A percentile compares a stretch with the other conserved stretches of the same genome.
Conservation (phyloP, 2,329 filamentous ascomycete species). For the Arthrobotrys sphaeroides region DNA sequence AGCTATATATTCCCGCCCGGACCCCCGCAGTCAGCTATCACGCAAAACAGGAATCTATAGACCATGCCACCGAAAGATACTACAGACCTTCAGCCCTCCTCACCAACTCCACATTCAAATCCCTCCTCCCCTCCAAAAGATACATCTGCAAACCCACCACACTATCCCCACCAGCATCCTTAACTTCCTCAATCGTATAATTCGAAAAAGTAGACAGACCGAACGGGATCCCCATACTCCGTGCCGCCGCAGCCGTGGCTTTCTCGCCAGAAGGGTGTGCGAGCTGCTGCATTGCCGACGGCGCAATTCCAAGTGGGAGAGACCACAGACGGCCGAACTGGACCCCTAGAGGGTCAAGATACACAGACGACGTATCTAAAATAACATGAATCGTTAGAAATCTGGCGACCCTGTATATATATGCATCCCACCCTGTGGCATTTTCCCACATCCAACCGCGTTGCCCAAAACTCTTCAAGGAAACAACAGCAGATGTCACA, state of each 20-base stretch:
- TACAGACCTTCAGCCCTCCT: slow-evolving; percentile 65
- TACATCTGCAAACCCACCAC: slow-evolving; percentile 38
- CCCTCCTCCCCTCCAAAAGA: slow-evolving; percentile 27
- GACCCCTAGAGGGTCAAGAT: background rate
- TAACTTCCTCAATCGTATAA: slow-evolving; percentile 35
- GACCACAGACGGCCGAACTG: slow-evolving; percentile 52
- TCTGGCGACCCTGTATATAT: too few species aligned
- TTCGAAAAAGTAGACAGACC: slow-evolving; percentile 40
- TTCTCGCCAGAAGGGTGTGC: slow-evolving; percentile 67
- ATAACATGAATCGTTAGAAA: too few species aligned
- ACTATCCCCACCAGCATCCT: slow-evolving; percentile 24
- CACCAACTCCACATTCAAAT: slow-evolving; percentile 51
- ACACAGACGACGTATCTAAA: slow-evolving; percentile 58
- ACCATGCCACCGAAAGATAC: slow-evolving; percentile 62
- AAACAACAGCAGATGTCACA: background rate
- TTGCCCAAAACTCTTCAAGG: slow-evolving; percentile 51
- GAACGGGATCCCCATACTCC: slow-evolving; percentile 56
- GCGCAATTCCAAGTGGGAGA: slow-evolving; percentile 67
- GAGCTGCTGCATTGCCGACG: slow-evolving; percentile 67
- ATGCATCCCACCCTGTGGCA: slow-evolving; percentile 1
- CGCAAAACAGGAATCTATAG: background rate
- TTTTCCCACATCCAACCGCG: slow-evolving; percentile 43
- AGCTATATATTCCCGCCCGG: slow-evolving; percentile 55
- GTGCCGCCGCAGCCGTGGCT: slow-evolving; percentile 65
- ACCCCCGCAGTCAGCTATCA: background rate